phyloP scores from a whole-genome alignment of 768 basidiomycete genomes.

The Inosperma sp. region DNA sequence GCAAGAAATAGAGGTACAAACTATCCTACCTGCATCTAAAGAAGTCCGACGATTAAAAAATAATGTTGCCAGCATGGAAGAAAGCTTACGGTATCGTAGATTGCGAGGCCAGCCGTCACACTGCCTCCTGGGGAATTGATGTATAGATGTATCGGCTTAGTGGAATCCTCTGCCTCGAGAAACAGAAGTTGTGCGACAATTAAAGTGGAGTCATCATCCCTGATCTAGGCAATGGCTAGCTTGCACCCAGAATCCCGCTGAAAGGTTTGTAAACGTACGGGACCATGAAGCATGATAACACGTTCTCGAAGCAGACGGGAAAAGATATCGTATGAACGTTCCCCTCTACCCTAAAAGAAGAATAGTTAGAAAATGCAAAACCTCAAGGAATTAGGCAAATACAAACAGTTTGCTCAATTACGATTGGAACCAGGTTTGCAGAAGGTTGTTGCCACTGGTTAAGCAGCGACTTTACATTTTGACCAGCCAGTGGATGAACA shows the following conservation, averaged over 20 bases:
- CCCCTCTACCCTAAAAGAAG: conserved; percentile 64
- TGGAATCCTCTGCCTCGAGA: conserved; percentile 91
- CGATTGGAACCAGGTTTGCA: conserved; percentile 79
- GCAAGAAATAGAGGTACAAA: conserved; percentile 13
- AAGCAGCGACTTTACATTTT: conserved; percentile 31
- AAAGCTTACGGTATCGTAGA: conserved; percentile 86
- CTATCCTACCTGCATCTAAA: conserved; percentile 64
- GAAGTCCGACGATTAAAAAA: conserved; percentile 10
- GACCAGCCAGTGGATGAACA: conserved; percentile 52
- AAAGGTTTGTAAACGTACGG: conserved; percentile 48
- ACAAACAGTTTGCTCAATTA: conserved; percentile 85
- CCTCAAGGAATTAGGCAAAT: background rate
- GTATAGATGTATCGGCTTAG: conserved; percentile 93
- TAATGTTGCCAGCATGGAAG: conserved; percentile 3
- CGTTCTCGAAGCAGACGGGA: conserved; percentile 89
- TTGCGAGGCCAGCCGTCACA: conserved; percentile 93
- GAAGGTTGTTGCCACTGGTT: conserved; percentile 39
- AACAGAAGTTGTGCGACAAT: conserved; percentile 91
- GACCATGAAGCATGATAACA: conserved; percentile 93
- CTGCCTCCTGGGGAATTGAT: conserved; percentile 97
- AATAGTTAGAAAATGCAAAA: conserved; percentile 2
- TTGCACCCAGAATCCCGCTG: background rate
- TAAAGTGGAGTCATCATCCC: conserved; percentile 83
- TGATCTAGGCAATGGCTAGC: conserved; percentile 52
- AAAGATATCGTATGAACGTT: conserved; percentile 93